phyloP scores from a whole-genome alignment of 176 grass and related monocot species.

The Carex pumila region DNA sequence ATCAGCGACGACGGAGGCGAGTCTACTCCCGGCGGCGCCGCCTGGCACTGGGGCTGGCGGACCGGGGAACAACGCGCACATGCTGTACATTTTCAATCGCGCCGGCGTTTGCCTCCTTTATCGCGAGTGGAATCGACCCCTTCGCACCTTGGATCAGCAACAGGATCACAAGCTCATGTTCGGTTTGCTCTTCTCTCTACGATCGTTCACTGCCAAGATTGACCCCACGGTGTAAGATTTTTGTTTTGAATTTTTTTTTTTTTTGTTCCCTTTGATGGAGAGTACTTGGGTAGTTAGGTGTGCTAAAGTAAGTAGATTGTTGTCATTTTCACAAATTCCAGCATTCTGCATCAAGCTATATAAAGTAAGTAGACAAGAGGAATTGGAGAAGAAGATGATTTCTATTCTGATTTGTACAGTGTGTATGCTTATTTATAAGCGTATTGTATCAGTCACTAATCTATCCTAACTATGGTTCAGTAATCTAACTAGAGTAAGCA shows the following conservation, averaged over 20 bases:
- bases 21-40: slow-evolving; percentile 47
- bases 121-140: slow-evolving; percentile 83
- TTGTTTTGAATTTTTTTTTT: not conserved
- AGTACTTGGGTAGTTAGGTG: not conserved
- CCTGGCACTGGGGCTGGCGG: slow-evolving; percentile 54
- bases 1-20: slow-evolving; percentile 49
- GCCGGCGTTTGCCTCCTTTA: slow-evolving; percentile 77
- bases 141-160: slow-evolving; percentile 60
- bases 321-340: no score
- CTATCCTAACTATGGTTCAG: no score
- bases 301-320: no score
- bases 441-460: no score
- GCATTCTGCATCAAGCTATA: no score
- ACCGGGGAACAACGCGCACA: slow-evolving; percentile 52
- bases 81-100: slow-evolving; percentile 96
- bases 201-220: slow-evolving; percentile 88
- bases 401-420: no score
- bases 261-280: not conserved
- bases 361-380: no score
- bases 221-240: slow-evolving; percentile 53
- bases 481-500: no score
- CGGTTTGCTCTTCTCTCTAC: slow-evolving; percentile 90
- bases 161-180: slow-evolving; percentile 99
- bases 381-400: no score
- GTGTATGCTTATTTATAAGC: no score